A percentile compares a stretch with the other conserved stretches of the same genome.
Conservation (phyloP, 164 flowering plant species). For the Euptelea pleiosperma region DNA sequence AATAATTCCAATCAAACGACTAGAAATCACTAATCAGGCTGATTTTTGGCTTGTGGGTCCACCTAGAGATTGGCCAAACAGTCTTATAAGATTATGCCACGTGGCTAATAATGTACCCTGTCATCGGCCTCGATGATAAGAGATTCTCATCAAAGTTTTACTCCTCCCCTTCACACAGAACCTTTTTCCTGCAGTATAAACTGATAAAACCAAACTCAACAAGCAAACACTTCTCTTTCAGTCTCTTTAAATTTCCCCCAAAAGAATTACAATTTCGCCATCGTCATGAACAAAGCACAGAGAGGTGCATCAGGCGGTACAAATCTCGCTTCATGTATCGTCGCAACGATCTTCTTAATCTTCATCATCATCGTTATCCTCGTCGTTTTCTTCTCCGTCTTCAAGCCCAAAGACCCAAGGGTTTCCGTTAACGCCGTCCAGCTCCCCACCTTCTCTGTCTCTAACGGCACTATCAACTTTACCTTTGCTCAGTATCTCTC, state of each 20-base stretch:
- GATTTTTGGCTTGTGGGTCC: too few relatives aligned
- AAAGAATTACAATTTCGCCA: conserved; percentile 6
- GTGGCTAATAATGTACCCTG: too few relatives aligned
- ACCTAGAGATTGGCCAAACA: too few relatives aligned
- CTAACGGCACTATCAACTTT: conserved; percentile 73
- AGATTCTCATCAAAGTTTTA: too few relatives aligned
- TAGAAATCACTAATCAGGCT: too few relatives aligned
- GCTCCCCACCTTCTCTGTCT: conserved; percentile 70
- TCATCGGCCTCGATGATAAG: too few relatives aligned
- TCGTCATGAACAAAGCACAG: conserved; percentile 18
- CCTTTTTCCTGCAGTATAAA: too few relatives aligned
- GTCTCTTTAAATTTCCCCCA: neutral
- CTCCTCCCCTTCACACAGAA: too few relatives aligned
- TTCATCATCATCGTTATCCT: conserved; percentile 52
- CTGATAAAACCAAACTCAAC: too few relatives aligned
- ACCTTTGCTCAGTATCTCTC: conserved; percentile 80
- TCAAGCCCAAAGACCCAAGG: conserved; percentile 74
- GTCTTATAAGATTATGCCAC: too few relatives aligned
- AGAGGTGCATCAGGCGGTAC: conserved; percentile 45
- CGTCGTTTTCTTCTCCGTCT: conserved; percentile 79
- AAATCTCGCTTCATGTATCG: conserved; percentile 81
- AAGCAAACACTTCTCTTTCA: too few relatives aligned
- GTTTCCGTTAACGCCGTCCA: conserved; percentile 67
- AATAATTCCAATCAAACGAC: too few relatives aligned
- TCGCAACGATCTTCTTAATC: conserved; percentile 73